Conservation (phyloP, 2,329 filamentous ascomycete genomes). For the Cryphonectria radicalis region DNA sequence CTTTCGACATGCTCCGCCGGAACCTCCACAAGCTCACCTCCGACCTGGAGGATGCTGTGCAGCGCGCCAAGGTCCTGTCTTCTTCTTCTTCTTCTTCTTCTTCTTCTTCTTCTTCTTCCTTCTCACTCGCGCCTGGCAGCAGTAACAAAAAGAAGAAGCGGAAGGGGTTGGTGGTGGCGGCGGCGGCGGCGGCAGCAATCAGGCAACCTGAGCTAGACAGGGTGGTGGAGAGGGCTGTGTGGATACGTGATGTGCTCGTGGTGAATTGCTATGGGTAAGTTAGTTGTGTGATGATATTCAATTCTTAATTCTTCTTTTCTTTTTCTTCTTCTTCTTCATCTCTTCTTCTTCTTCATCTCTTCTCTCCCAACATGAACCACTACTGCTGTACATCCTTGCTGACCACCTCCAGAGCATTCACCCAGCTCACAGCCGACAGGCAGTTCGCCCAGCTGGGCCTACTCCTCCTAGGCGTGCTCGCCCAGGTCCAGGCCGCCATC, state of each 20-base stretch:
- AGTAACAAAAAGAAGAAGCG: conserved; percentile 9
- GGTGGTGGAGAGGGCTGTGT: conserved; percentile 39
- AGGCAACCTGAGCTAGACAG: conserved; percentile 24
- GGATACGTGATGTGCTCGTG: conserved; percentile 46
- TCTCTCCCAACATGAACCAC: not conserved
- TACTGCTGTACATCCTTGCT: not conserved
- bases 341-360: not conserved
- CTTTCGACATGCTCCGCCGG: conserved; percentile 73
- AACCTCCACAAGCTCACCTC: conserved; percentile 59
- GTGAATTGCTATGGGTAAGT: conserved; percentile 52
- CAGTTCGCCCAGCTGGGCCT: conserved; percentile 75
- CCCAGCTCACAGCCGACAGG: conserved; percentile 70
- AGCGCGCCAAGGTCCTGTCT: conserved; percentile 17
- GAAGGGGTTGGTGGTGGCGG: conserved; percentile 6
- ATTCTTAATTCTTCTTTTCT: too few species aligned
- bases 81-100: conserved; percentile 13
- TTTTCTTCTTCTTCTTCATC: not conserved
- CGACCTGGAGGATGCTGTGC: conserved; percentile 38
- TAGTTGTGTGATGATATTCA: too few species aligned
- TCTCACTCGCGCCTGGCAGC: conserved; percentile 1
- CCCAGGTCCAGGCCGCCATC: conserved; percentile 57
- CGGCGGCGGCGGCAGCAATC: not conserved
- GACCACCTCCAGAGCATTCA: conserved; percentile 58
- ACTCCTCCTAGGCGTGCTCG: conserved; percentile 67
- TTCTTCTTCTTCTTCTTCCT: conserved; percentile 24